phyloP scores from a whole-genome alignment of 1,284 basidiomycete genomes.

The Gymnopus androsaceus region DNA sequence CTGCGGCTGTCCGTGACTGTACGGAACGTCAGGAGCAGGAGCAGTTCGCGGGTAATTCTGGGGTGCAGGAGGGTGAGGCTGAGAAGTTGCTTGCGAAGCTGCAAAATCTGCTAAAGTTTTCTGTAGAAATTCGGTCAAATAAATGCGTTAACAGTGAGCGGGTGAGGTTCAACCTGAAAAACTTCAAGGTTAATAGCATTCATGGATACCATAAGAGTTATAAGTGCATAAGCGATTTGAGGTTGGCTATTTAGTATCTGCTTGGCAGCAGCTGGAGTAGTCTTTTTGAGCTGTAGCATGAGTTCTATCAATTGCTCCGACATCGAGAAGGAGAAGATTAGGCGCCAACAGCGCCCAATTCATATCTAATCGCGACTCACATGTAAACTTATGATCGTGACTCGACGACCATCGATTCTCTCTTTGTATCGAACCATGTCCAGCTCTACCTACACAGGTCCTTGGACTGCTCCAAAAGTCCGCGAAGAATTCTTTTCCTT shows the following conservation, averaged over 20 bases:
- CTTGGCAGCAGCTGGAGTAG: constrained; percentile 67
- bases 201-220: constrained; percentile 74
- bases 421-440: constrained; percentile 3
- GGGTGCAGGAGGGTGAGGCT: constrained; percentile 43
- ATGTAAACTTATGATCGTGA: constrained; percentile 10
- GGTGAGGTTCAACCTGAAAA: constrained; percentile 51
- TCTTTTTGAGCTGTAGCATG: constrained; percentile 72
- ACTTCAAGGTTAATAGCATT: constrained; percentile 72
- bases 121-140: constrained; percentile 19
- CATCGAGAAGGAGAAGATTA: too few relatives aligned
- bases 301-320: constrained; percentile 67
- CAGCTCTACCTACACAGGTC: constrained; percentile 7
- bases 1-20: background rate
- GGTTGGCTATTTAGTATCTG: constrained; percentile 71
- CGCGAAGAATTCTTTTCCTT: constrained; percentile 74
- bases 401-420: constrained; percentile 14
- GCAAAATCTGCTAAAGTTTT: constrained; percentile 38
- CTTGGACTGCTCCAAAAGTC: constrained; percentile 74
- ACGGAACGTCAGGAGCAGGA: constrained; percentile 1
- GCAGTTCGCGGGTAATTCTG: constrained; percentile 35
- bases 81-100: constrained; percentile 16
- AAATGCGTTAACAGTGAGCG: background rate
- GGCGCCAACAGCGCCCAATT: background rate
- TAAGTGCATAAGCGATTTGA: constrained; percentile 72
- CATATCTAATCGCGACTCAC: background rate